Evolutionary conservation across 306 rosid genomes (phyloP), one percentile per base, ranked within the genome.

Genomic region (Prunus fruticosa): DNA sequence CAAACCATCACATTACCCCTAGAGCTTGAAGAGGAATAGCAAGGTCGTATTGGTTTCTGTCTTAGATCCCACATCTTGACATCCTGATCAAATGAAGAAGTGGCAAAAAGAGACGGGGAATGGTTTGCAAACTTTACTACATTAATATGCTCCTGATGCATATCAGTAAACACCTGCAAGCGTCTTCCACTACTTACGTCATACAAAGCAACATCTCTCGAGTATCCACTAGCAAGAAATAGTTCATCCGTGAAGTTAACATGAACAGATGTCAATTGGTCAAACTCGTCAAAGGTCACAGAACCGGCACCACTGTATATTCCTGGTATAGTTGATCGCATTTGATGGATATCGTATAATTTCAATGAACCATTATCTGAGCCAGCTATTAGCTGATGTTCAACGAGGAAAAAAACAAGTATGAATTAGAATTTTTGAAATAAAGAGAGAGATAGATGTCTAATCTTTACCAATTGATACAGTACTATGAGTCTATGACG

Each of bases 61-160:
- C 97, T 90, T 86, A 92, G 79, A 81, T 92, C 97, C 97, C 97
- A 92, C 96, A 87, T 79, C 82, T 92, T 92, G 83, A 92, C 88
- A 75, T 92, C 91, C 11, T 82, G 96, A 74, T 92, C 97, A 80
- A 90, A 92, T 18, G 97, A 92, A 66, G 97, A 90, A 75, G 97
- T 92, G 65, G 90, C 89, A 75, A 92, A 92, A 73, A 92, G 70
- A 27, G 93, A 82, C 2, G 97, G 96, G 73, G 97, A 90, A 83
- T 90, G 89, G 84, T 92, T 87, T 78, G 97, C 88, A 62, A 92
- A 92, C 75, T 92, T 92, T 51, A 88, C 93, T 32, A 90, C 96
- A 78, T 92, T 92, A 71, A 92, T 92, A 81, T 87, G 97, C 86
- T 92, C 96, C 70, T 53, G 76, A 76, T 92, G 97, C 96, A 92